These are phyloP conservation scores for Aspergillus leporis DNA, from an alignment of 495 filamentous ascomycete species.

Conservation along the genomic window DNA sequence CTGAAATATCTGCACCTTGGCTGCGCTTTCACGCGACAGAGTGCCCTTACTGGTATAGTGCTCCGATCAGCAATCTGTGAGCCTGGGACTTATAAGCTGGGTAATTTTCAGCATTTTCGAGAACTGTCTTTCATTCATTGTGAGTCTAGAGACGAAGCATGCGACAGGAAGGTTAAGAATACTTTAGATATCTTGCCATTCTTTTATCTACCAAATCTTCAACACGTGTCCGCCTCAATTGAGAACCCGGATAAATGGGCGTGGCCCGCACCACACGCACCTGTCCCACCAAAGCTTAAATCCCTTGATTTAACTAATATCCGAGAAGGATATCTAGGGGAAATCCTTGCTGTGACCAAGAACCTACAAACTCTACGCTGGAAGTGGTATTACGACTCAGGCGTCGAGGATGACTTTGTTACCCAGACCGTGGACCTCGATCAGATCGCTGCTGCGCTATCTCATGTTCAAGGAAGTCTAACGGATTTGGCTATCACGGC, in stretches of 20 bases:
- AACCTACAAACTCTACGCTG: slow-evolving; percentile 11
- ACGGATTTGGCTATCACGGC: slow-evolving; percentile 22
- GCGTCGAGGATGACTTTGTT: slow-evolving; percentile 16
- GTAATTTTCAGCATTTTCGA: slow-evolving; percentile 15
- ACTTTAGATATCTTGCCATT: slow-evolving; percentile 20
- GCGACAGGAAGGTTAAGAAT: slow-evolving; percentile 15
- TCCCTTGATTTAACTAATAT: slow-evolving; percentile 16
- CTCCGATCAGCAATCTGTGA: slow-evolving; percentile 22
- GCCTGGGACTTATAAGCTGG: slow-evolving; percentile 12
- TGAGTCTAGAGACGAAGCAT: neutral
- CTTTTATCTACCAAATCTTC: slow-evolving; percentile 22
- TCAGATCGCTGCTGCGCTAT: slow-evolving; percentile 17
- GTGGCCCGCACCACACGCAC: slow-evolving; percentile 18
- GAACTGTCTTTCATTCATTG: slow-evolving; percentile 11
- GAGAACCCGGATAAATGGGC: slow-evolving; percentile 16
- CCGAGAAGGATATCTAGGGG: slow-evolving; percentile 16
- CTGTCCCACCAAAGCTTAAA: slow-evolving; percentile 15
- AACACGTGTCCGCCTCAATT: slow-evolving; percentile 17
- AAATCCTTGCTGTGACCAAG: slow-evolving; percentile 15
- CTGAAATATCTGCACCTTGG: slow-evolving; percentile 18
- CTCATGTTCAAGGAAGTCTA: slow-evolving; percentile 16
- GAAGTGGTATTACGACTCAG: slow-evolving; percentile 19
- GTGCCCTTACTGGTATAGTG: slow-evolving; percentile 18
- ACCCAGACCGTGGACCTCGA: slow-evolving; percentile 17
- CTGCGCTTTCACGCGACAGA: slow-evolving; percentile 15